phyloP scores from a whole-genome alignment of 1,284 basidiomycete genomes.

The Trichosporon sp. region DNA sequence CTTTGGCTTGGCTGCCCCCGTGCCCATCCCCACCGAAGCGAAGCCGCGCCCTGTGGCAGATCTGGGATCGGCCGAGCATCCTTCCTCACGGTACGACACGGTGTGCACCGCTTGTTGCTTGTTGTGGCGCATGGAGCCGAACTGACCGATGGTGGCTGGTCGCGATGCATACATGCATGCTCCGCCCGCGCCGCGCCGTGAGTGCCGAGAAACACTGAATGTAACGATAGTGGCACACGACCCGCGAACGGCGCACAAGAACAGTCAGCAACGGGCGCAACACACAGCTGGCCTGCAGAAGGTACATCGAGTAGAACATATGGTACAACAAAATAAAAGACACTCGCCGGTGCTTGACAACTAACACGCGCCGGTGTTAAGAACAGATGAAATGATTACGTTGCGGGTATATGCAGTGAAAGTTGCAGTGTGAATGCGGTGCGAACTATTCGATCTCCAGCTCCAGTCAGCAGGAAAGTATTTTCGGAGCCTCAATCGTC shows the following conservation, averaged over 20 bases:
- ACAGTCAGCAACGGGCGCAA: background rate
- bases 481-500: conserved; percentile 1
- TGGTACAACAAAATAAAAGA: conserved; percentile 3
- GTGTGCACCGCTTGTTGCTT: background rate
- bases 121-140: background rate
- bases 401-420: background rate
- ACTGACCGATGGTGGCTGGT: background rate
- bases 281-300: conserved; percentile 6
- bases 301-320: conserved; percentile 5
- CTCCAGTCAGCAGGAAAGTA: conserved; percentile 16
- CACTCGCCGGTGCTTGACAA: conserved; percentile 17
- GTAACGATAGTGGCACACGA: background rate
- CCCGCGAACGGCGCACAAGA: background rate
- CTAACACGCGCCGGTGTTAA: conserved; percentile 19
- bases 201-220: background rate
- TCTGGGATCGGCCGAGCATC: background rate
- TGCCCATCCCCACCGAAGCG: background rate
- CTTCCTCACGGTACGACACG: background rate
- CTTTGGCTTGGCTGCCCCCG: background rate
- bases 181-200: background rate
- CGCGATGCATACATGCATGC: background rate
- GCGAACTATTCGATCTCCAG: background rate
- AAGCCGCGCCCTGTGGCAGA: background rate
- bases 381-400: background rate
- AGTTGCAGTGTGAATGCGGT: background rate